Percentiles rank a stretch among this genome's conserved stretches.
These are phyloP conservation scores for Pleochaeta shiraiana DNA, from an alignment of 2,329 filamentous ascomycete genomes.

Conservation along the genomic window DNA sequence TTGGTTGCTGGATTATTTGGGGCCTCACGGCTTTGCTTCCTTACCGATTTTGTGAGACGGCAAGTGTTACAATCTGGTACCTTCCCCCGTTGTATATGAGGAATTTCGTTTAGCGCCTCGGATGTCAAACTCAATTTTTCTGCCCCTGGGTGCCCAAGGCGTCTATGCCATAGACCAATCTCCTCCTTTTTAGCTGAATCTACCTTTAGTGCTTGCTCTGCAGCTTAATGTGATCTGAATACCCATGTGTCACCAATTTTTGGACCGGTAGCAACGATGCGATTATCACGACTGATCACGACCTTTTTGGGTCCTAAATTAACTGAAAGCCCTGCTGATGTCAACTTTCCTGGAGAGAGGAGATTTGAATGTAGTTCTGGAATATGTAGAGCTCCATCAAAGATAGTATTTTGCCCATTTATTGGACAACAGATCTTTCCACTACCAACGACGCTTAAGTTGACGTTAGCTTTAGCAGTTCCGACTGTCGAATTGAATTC, in stretches of 20 bases:
- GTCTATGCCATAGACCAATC: not conserved
- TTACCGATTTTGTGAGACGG: not conserved
- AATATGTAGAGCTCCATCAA: not conserved
- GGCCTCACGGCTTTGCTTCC: not conserved
- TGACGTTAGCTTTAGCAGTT: not conserved
- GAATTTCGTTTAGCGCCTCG: not conserved
- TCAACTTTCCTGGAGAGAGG: not conserved
- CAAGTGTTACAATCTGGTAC: not conserved
- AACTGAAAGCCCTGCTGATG: not conserved
- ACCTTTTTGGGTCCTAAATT: not conserved
- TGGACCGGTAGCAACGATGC: not conserved
- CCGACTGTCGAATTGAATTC: not conserved
- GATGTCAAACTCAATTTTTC: not conserved
- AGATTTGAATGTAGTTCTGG: constrained; percentile 1
- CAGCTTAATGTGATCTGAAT: not conserved
- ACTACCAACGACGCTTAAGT: not conserved
- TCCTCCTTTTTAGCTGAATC: not conserved
- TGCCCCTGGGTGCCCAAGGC: not conserved
- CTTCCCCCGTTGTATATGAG: not conserved
- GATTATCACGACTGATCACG: not conserved
- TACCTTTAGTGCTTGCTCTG: not conserved
- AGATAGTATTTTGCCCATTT: not conserved
- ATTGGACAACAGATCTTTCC: not conserved
- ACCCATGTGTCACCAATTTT: not conserved
- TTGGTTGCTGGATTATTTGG: not conserved